Evolutionary conservation across 2,329 filamentous ascomycete species (phyloP).

Genomic region (Arthrobotrys musiformis): DNA sequence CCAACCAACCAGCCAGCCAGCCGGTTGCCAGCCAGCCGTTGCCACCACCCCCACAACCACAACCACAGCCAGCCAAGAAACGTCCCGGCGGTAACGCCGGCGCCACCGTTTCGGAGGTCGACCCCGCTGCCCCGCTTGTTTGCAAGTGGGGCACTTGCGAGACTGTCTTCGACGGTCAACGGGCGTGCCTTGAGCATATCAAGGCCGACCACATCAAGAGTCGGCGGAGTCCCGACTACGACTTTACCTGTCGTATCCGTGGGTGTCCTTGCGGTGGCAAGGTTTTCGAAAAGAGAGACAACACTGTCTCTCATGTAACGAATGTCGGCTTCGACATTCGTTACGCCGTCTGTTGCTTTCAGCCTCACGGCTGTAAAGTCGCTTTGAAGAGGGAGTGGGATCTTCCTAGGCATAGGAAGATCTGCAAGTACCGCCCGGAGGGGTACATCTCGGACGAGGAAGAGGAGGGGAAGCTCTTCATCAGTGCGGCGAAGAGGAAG

Average conservation of each 20-base stretch:
- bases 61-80: too few relatives aligned
- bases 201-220: constrained; percentile 36
- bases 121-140: background rate
- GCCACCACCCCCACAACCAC: background rate
- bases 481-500: background rate
- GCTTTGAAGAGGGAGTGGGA: constrained; percentile 48
- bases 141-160: constrained; percentile 39
- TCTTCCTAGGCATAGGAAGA: constrained; percentile 14
- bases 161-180: background rate
- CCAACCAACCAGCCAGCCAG: background rate
- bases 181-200: constrained; percentile 10
- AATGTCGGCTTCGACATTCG: constrained; percentile 49
- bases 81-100: too few relatives aligned
- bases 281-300: constrained; percentile 41
- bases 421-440: constrained; percentile 34
- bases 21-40: too few relatives aligned
- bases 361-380: constrained; percentile 1
- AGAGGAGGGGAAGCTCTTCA: background rate
- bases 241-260: constrained; percentile 48
- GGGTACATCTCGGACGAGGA: background rate
- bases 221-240: background rate
- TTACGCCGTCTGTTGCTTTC: constrained; percentile 33
- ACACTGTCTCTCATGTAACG: constrained; percentile 47
- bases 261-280: constrained; percentile 26
- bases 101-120: background rate